These are phyloP conservation scores for Macroventuria anomochaeta DNA, from an alignment of 2,329 filamentous ascomycete genomes.

Conservation along the genomic window DNA sequence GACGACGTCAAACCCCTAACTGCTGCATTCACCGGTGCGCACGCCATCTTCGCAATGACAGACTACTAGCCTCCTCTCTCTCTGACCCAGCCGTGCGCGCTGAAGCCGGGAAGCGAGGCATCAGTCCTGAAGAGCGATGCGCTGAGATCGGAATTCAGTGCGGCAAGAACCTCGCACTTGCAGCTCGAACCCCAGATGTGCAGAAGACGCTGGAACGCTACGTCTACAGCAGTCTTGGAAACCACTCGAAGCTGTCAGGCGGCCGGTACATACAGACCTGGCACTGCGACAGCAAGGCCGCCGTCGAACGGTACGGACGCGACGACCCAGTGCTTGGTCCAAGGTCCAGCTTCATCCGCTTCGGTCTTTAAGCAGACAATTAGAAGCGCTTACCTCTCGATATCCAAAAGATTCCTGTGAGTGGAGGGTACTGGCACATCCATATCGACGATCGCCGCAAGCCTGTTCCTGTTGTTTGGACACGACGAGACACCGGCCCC, in stretches of 20 bases:
- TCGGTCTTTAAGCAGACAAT: background rate
- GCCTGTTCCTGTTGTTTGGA: background rate
- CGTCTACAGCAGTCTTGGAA: constrained; percentile 53
- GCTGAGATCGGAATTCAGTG: constrained; percentile 42
- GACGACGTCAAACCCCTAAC: background rate
- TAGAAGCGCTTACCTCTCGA: background rate
- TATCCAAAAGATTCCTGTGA: background rate
- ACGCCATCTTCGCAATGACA: background rate
- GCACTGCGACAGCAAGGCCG: constrained; percentile 53
- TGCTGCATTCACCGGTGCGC: background rate
- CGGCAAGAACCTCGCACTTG: constrained; percentile 51
- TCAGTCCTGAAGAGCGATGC: constrained; percentile 42
- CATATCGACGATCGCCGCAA: background rate
- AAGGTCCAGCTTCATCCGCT: background rate
- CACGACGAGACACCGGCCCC: background rate
- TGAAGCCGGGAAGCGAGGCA: constrained; percentile 25
- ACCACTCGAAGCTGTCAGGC: constrained; percentile 33
- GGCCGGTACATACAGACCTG: constrained; percentile 46
- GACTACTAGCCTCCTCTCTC: background rate
- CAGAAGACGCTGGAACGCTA: constrained; percentile 49
- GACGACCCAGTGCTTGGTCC: background rate
- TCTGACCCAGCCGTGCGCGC: constrained; percentile 20
- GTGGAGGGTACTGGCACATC: background rate
- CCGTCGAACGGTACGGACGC: constrained; percentile 20
- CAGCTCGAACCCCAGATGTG: constrained; percentile 41